Evolutionary conservation across 2,329 filamentous ascomycete genomes (phyloP), one percentile per base, ranked within the genome.

Genomic region (Magnaporthales sp.): DNA sequence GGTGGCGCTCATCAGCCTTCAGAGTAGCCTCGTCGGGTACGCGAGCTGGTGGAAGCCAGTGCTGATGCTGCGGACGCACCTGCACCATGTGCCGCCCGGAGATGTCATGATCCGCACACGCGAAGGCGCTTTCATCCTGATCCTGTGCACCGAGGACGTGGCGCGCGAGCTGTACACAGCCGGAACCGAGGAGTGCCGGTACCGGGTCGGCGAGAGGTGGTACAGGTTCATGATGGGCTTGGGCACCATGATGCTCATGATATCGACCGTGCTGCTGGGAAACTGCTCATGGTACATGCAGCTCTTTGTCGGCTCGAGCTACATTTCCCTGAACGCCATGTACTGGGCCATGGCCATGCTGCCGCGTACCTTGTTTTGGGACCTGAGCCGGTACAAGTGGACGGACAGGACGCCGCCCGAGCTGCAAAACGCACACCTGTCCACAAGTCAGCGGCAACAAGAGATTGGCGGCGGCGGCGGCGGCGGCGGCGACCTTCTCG

Each of bases 201-300:
- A 88, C 70, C 77, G 80, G 27, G 80, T 87, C 58, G 51, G 29
- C 31, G 74, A 75, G 4, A 75, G 72, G n/a, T 70, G 71, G 1
- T 86, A 87, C 72, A 80, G 83, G 24, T 73, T 78, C 0, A 79
- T 87, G 8, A 86, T 89, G 75, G 85, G 81, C 0, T 58, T 83
- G 1, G 86, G 84, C 38, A 89, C 86, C 9, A 80, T 86, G 9
- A 70, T 88, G 29, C 80, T 89, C 61, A 89, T 89, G 86, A 72
- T 84, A 3, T 81, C 83, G 1, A 84, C 89, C 11, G 84, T 89
- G 13, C 75, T 88, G 15, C 75, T 89, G 38, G 86, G 86, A 1
- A 89, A 89, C 72, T 86, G 85, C 74, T 80, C 80, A n/a, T 88
- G 85, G 80, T 79, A 80, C 61, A 83, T 84, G 68, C 86, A 89